Evolutionary conservation across 179 eudicot genomes (phyloP).

Genomic region (Silene vulgaris): DNA sequence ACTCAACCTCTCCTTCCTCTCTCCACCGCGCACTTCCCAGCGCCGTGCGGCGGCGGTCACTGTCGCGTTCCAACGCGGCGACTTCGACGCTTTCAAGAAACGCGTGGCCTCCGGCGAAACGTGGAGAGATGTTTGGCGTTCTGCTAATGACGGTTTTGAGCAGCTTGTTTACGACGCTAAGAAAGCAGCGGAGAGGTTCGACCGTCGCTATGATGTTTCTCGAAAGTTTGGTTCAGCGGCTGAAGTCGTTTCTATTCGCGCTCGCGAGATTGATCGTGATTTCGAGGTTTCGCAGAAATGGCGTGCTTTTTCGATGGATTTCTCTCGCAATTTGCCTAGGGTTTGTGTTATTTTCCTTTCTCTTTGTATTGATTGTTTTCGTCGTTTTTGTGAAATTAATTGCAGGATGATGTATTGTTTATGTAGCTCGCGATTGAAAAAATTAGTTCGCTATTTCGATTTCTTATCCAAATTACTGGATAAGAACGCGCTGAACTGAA

Average conservation of each 20-base stretch:
- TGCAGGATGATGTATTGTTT: neutral
- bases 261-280: constrained; percentile 69
- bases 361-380: neutral
- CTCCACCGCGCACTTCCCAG: constrained; percentile 20
- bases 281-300: constrained; percentile 57
- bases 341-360: constrained; percentile 36
- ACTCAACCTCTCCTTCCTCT: constrained; percentile 2
- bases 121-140: constrained; percentile 64
- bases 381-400: neutral
- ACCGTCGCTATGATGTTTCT: constrained; percentile 60
- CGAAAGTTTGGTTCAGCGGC: constrained; percentile 47
- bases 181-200: constrained; percentile 75
- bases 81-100: constrained; percentile 60
- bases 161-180: constrained; percentile 63
- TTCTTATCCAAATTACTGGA: neutral
- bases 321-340: constrained; percentile 69
- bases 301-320: constrained; percentile 60
- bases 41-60: neutral
- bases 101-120: constrained; percentile 70
- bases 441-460: neutral
- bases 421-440: neutral
- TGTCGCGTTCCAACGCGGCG: constrained; percentile 48
- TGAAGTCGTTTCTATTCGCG: constrained; percentile 53
- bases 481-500: neutral
- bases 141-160: constrained; percentile 77